phyloP scores from a whole-genome alignment of 2,329 filamentous ascomycete genomes.

The Fusarium sacchari region DNA sequence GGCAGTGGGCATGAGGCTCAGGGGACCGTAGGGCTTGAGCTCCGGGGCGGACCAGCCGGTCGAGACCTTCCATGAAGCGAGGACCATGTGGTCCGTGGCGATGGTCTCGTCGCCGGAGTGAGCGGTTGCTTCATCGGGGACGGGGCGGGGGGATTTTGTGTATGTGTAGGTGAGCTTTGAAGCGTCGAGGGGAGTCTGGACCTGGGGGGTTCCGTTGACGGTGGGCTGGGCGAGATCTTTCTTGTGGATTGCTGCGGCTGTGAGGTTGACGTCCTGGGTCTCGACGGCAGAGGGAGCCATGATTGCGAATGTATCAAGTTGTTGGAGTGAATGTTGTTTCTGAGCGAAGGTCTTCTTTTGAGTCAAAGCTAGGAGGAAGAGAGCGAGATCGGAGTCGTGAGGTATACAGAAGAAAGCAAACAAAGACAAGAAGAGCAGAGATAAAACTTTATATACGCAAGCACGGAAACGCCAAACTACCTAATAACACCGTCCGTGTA shows the following conservation, averaged over 20 bases:
- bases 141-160: slow-evolving; percentile 60
- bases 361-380: not conserved
- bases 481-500: not conserved
- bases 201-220: slow-evolving; percentile 50
- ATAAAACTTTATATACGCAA: slow-evolving; percentile 18
- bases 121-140: slow-evolving; percentile 62
- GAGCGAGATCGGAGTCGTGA: not conserved
- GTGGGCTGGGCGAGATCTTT: slow-evolving; percentile 54
- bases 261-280: slow-evolving; percentile 61
- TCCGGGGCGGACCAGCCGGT: slow-evolving; percentile 79
- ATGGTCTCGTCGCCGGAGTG: slow-evolving; percentile 62
- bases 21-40: slow-evolving; percentile 79
- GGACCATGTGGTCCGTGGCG: slow-evolving; percentile 91
- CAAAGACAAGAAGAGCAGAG: not conserved
- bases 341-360: not conserved
- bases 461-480: not conserved
- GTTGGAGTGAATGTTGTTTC: not conserved
- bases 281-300: slow-evolving; percentile 61
- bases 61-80: slow-evolving; percentile 71
- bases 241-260: slow-evolving; percentile 61
- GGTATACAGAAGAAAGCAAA: not conserved
- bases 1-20: slow-evolving; percentile 82
- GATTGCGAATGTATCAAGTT: not conserved
- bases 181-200: slow-evolving; percentile 69
- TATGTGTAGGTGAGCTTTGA: slow-evolving; percentile 68